phyloP scores from a whole-genome alignment of 106 monocot species.

The Acorus gramineus region DNA sequence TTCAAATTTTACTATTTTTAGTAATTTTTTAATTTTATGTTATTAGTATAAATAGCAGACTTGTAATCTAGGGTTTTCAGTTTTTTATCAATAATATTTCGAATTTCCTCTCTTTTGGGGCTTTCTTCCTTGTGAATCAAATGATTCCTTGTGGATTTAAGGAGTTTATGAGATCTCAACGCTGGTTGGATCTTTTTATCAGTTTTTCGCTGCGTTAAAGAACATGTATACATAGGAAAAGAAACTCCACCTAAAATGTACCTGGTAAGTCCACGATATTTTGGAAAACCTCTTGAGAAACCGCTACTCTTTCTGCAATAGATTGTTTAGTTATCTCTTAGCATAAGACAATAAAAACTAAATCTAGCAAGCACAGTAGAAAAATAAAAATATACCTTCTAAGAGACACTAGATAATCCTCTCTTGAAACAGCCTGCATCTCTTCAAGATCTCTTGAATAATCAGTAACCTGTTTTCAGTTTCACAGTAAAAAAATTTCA shows the following conservation, averaged over 20 bases:
- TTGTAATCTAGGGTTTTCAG: no score
- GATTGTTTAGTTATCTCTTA: not conserved
- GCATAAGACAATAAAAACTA: not conserved
- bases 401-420: slow-evolving; percentile 93
- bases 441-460: slow-evolving; percentile 98
- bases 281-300: slow-evolving; percentile 90
- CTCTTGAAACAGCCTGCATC: slow-evolving; percentile 93
- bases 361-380: not conserved
- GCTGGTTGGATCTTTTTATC: no score
- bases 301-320: slow-evolving; percentile 92
- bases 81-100: no score
- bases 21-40: no score
- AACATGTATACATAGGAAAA: not conserved
- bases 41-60: no score
- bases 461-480: slow-evolving; percentile 61
- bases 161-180: no score
- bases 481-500: no score
- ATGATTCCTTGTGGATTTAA: no score
- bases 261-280: slow-evolving; percentile 72
- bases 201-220: no score
- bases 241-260: slow-evolving; percentile 8
- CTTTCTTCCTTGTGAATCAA: no score
- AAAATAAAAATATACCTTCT: slow-evolving; percentile 61
- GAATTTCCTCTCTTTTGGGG: no score
- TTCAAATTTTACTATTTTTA: no score